phyloP scores from a whole-genome alignment of 2,329 filamentous ascomycete genomes.

The Bipolaris oryzae region DNA sequence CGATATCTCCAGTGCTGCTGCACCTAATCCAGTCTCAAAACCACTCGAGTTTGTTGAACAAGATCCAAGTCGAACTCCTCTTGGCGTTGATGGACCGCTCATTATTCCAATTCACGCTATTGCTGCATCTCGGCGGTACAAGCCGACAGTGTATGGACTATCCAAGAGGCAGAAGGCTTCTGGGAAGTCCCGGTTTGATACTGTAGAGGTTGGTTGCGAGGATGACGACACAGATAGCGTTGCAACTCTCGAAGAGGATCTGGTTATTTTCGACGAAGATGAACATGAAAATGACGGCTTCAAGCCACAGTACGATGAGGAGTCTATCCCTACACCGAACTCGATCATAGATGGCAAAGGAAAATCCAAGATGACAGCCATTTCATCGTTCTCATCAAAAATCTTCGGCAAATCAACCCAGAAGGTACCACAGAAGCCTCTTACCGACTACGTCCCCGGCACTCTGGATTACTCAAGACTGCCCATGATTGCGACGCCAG shows the following conservation, averaged over 20 bases:
- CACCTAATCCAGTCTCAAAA: slow-evolving; percentile 17
- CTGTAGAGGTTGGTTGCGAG: slow-evolving; percentile 47
- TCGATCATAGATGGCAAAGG: slow-evolving; percentile 34
- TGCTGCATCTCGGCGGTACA: slow-evolving; percentile 52
- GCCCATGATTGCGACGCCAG: slow-evolving; percentile 67
- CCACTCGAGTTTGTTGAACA: slow-evolving; percentile 45
- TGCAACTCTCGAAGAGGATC: slow-evolving; percentile 58
- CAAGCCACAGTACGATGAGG: slow-evolving; percentile 11
- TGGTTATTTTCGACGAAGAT: slow-evolving; percentile 44
- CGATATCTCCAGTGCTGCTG: not conserved
- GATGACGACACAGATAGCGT: slow-evolving; percentile 53
- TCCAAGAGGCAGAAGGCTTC: slow-evolving; percentile 38
- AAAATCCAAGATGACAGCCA: slow-evolving; percentile 31
- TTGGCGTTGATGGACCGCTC: slow-evolving; percentile 51
- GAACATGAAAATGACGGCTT: slow-evolving; percentile 19
- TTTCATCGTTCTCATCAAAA: slow-evolving; percentile 27
- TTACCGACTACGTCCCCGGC: slow-evolving; percentile 71
- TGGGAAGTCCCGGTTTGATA: slow-evolving; percentile 41
- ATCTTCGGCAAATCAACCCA: slow-evolving; percentile 28
- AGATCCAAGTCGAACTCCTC: slow-evolving; percentile 50
- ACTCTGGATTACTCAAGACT: slow-evolving; percentile 66
- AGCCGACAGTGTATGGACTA: slow-evolving; percentile 17
- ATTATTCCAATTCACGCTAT: slow-evolving; percentile 61
- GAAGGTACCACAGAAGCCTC: slow-evolving; percentile 32
- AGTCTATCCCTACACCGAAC: slow-evolving; percentile 33